Conservation (phyloP, 352 stramenopile genomes). For the Phytophthora tubulina region DNA sequence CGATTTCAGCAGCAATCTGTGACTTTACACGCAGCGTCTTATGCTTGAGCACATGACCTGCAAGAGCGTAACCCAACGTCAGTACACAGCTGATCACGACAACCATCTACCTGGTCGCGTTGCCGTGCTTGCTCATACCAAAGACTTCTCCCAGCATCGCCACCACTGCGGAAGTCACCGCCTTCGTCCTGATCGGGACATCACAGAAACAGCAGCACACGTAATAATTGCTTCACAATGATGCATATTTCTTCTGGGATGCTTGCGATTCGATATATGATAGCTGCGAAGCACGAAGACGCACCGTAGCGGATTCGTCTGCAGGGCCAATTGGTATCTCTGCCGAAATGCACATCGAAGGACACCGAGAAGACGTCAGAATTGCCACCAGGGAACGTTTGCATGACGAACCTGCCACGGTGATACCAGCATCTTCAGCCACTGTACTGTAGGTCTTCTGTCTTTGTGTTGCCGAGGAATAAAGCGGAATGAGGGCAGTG, state of each 20-base stretch:
- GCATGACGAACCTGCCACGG: constrained; percentile 45
- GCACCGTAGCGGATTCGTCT: constrained; percentile 63
- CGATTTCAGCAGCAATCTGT: neutral
- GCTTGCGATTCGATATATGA: neutral
- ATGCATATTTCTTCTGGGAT: neutral
- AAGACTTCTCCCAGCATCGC: constrained; percentile 74
- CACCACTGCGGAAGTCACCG: constrained; percentile 68
- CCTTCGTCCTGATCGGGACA: constrained; percentile 59
- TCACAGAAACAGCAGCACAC: neutral
- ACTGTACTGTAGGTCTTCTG: constrained; percentile 3
- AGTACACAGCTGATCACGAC: neutral
- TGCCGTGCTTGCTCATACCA: constrained; percentile 41
- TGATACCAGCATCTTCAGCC: constrained; percentile 33
- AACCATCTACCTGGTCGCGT: neutral
- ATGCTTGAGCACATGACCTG: constrained; percentile 75
- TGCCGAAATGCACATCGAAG: constrained; percentile 25
- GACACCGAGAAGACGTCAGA: neutral
- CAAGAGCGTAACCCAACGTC: neutral
- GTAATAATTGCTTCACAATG: neutral
- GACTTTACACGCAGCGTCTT: constrained; percentile 64
- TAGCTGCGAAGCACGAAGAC: neutral
- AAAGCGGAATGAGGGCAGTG: constrained; percentile 20
- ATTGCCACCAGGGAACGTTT: neutral
- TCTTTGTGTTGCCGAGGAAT: neutral
- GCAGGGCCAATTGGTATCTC: constrained; percentile 70